phyloP scores from a whole-genome alignment of 805 yeast genomes.

The Schizosaccharomyces osmophilus region DNA sequence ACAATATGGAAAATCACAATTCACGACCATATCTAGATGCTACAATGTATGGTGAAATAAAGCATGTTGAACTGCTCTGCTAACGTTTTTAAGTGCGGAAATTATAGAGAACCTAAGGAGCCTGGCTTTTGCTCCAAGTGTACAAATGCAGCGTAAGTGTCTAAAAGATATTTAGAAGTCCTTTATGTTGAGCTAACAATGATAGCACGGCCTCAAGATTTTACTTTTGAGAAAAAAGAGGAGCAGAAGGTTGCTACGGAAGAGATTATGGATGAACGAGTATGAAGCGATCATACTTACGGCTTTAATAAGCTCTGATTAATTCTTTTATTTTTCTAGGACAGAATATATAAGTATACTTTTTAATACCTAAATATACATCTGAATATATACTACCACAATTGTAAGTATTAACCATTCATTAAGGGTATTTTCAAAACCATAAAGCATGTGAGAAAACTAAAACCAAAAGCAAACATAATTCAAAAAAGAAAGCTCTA shows the following conservation, averaged over 20 bases:
- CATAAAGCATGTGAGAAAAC: background rate
- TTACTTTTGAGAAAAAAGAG: background rate
- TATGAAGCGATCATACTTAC: background rate
- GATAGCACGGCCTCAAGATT: background rate
- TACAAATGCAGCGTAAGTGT: constrained; percentile 40
- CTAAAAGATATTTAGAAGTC: background rate
- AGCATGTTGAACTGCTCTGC: background rate
- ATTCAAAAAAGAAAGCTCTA: background rate
- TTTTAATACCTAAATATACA: too few species aligned
- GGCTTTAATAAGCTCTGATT: background rate
- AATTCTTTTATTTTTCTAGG: too few species aligned
- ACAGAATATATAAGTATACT: too few species aligned
- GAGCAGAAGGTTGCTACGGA: background rate
- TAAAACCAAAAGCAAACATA: background rate
- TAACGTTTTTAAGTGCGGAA: constrained; percentile 23
- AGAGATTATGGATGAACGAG: background rate
- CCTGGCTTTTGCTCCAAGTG: constrained; percentile 93
- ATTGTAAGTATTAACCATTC: too few species aligned
- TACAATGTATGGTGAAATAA: constrained; percentile 15
- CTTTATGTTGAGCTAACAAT: background rate
- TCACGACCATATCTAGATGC: constrained; percentile 77
- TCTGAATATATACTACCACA: too few species aligned
- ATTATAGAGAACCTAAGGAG: constrained; percentile 58
- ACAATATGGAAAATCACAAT: constrained; percentile 91
- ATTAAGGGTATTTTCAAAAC: background rate